phyloP scores from a whole-genome alignment of 176 grass and related monocot genomes.

The Rhipidocladum racemiflorum region DNA sequence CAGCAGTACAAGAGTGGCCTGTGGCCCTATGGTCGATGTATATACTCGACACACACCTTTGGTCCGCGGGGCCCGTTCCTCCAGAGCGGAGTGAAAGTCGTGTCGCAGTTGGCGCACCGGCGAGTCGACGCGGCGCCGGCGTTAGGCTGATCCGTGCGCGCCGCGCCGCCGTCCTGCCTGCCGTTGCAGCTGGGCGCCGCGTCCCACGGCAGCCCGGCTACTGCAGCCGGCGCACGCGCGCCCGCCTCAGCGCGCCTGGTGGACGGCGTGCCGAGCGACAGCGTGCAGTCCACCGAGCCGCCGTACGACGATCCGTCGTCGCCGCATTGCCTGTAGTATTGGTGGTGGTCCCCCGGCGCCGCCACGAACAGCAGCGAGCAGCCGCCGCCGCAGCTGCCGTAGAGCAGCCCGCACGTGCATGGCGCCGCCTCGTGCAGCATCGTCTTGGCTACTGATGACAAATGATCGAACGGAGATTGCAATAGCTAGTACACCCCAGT shows the following conservation, averaged over 20 bases:
- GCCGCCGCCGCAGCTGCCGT: constrained; percentile 60
- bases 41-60: constrained; percentile 45
- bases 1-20: background rate
- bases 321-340: constrained; percentile 38
- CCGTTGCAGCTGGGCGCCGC: constrained; percentile 24
- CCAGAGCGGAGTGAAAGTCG: constrained; percentile 87
- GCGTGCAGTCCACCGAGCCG: constrained; percentile 81
- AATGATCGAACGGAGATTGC: background rate
- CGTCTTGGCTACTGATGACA: background rate
- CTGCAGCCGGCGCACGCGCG: background rate
- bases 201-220: constrained; percentile 48
- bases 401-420: constrained; percentile 70
- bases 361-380: constrained; percentile 56
- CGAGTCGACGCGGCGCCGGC: constrained; percentile 38
- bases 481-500: background rate
- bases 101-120: constrained; percentile 94
- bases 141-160: background rate
- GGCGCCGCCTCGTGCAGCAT: constrained; percentile 65
- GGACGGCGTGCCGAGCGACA: constrained; percentile 90
- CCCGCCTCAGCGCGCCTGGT: constrained; percentile 68
- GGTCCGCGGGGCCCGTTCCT: constrained; percentile 88
- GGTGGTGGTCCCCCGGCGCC: constrained; percentile 29
- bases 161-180: constrained; percentile 1
- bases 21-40: background rate
- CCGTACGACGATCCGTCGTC: constrained; percentile 18